A percentile compares a stretch with the other conserved stretches of the same genome.
Evolutionary conservation across 106 monocot genomes (phyloP).

Genomic region (Dendrobium chrysotoxum): DNA sequence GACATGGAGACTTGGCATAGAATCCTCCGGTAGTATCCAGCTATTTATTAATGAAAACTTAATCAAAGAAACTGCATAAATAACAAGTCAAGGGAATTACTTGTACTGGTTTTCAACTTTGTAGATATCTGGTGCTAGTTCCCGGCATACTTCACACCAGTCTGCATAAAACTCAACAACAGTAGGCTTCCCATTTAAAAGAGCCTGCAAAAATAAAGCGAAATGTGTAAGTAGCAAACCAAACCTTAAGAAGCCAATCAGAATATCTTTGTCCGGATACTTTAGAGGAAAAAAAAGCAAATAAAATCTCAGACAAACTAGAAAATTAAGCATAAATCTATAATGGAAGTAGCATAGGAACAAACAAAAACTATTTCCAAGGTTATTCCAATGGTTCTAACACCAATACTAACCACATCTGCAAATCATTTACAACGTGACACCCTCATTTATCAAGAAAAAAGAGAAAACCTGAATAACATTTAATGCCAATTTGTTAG

Average conservation of each 20-base stretch:
- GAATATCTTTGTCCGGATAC: neutral
- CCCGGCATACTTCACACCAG: conserved; percentile 97
- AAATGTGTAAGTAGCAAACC: neutral
- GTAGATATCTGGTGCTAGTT: conserved; percentile 81
- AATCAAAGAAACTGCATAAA: neutral
- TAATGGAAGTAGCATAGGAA: neutral
- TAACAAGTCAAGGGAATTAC: conserved; percentile 23
- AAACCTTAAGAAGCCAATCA: neutral
- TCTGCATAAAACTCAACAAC: conserved; percentile 95
- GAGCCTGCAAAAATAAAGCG: conserved; percentile 41
- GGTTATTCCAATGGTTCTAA: too few species aligned
- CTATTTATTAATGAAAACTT: neutral
- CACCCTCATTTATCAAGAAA: too few species aligned
- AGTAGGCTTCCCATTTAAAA: conserved; percentile 84
- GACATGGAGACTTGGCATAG: too few species aligned
- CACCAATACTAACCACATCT: too few species aligned
- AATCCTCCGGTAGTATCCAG: neutral
- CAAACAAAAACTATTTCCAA: too few species aligned
- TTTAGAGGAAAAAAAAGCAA: neutral
- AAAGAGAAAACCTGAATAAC: too few species aligned
- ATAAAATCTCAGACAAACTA: neutral
- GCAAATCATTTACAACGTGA: too few species aligned
- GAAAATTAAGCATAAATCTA: neutral
- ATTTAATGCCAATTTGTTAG: too few species aligned
- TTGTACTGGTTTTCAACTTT: conserved; percentile 83